Evolutionary conservation across 495 filamentous ascomycete genomes (phyloP), one percentile per base, ranked within the genome.

Genomic region (Podospora pseudopauciseta): DNA sequence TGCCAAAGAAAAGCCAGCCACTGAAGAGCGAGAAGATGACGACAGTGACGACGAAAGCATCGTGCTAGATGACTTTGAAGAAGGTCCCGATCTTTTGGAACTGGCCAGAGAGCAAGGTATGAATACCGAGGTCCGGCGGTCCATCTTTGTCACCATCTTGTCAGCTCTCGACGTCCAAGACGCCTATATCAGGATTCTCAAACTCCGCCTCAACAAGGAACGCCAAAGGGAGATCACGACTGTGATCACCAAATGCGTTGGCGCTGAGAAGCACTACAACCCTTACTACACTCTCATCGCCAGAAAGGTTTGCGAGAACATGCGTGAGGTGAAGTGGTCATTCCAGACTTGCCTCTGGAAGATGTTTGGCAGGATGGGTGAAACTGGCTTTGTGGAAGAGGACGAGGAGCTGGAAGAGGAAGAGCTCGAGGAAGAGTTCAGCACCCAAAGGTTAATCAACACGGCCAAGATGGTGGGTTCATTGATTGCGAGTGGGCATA

Each of bases 261-360:
- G 92, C 69, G 88, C 89, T 19, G 95, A 98, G 80, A 83, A 90
- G 66, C 80, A 79, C 0, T 94, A 97, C 78, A 99, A 98, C 76
- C 92, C 92, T 0, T 99, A 96, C 80, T 99, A 99, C 74, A 90
- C 92, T 0, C 80, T 97, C 0, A 86, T 99, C 23, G 91, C 94
- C 13, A 85, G 87, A 56, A 88, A 86, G 66, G 79, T 97, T 15
- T 93, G 92, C 73, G 82, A 82, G 4, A 89, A 91, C 53, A 87
- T 91, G 55, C 87, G 86, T 63, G 89, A 88, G 69, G 79, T 96
- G 32, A 88, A 87, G 66, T 90, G 91, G 82, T 88, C 90, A 4
- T 97, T 99, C 74, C 91, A 93, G 76, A 92, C 90, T 71, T 85
- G 87, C 20, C 81, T 97, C 1, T 97, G 93, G 90, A 91, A 90